Evolutionary conservation across 1,284 basidiomycete species (phyloP).

Genomic region (Ganoderma sp.): DNA sequence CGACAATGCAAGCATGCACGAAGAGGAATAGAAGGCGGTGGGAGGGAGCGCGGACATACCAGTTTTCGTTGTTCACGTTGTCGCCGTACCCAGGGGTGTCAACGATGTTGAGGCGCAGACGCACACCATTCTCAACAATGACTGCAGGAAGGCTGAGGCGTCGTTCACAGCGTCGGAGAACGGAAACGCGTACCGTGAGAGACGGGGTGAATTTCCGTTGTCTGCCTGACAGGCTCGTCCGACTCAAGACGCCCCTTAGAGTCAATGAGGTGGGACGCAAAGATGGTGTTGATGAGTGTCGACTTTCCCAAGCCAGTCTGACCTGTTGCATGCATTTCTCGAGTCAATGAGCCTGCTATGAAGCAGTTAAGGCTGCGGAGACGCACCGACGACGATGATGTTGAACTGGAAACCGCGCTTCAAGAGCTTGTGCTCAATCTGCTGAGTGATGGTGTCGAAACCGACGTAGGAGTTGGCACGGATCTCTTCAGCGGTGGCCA

Average conservation of each 20-base stretch:
- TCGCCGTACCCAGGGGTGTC: conserved; percentile 99
- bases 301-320: conserved; percentile 99
- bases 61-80: conserved; percentile 98
- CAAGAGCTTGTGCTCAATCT: conserved; percentile 99
- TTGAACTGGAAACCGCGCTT: conserved; percentile 99
- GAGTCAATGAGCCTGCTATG: neutral
- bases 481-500: conserved; percentile 74
- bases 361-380: conserved; percentile 11
- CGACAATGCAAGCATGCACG: conserved; percentile 14
- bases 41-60: conserved; percentile 56
- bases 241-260: conserved; percentile 92
- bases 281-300: conserved; percentile 98
- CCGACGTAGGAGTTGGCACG: conserved; percentile 89
- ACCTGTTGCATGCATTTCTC: conserved; percentile 53
- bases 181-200: conserved; percentile 79
- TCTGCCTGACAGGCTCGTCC: conserved; percentile 89
- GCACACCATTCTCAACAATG: conserved; percentile 95
- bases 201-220: conserved; percentile 95
- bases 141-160: conserved; percentile 56
- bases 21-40: conserved; percentile 6
- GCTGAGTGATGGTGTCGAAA: conserved; percentile 95
- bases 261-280: conserved; percentile 97
- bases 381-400: conserved; percentile 87
- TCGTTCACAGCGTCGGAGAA: neutral
- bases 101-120: conserved; percentile 95